Conservation (phyloP, 2,329 filamentous ascomycete genomes). For the Cadophora luteo-olivacea region DNA sequence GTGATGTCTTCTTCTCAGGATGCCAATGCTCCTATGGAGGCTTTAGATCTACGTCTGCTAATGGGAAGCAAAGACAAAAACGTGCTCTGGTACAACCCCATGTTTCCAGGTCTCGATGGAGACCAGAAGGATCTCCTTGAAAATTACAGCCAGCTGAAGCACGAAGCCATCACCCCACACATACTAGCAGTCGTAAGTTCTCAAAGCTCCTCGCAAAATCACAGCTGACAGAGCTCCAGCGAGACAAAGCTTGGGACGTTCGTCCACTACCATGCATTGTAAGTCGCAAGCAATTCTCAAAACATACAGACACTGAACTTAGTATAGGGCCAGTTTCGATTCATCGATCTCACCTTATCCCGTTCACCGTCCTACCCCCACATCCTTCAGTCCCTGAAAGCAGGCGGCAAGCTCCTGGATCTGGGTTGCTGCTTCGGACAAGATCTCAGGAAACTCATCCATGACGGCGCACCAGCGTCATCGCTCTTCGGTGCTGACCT, state of each 20-base stretch:
- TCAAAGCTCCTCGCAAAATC: neutral
- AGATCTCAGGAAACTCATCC: slow-evolving; percentile 46
- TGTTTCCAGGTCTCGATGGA: neutral
- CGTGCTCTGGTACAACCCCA: slow-evolving; percentile 9
- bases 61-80: neutral
- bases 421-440: slow-evolving; percentile 48
- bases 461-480: slow-evolving; percentile 45
- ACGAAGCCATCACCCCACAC: slow-evolving; percentile 2
- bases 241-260: slow-evolving; percentile 32
- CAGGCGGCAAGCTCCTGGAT: slow-evolving; percentile 26
- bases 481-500: slow-evolving; percentile 44
- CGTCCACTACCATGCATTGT: slow-evolving; percentile 32
- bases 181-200: slow-evolving; percentile 2
- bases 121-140: slow-evolving; percentile 11
- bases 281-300: neutral
- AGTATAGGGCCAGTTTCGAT: slow-evolving; percentile 27
- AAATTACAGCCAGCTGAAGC: slow-evolving; percentile 6
- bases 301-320: neutral
- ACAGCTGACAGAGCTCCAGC: slow-evolving; percentile 18
- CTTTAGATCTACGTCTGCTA: neutral
- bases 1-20: neutral
- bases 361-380: slow-evolving; percentile 24
- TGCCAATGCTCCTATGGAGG: neutral
- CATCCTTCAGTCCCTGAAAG: slow-evolving; percentile 30
- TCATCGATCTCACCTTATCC: slow-evolving; percentile 31